Conservation (phyloP, 2,329 filamentous ascomycete species). For the Aspergillus ochraceus region DNA sequence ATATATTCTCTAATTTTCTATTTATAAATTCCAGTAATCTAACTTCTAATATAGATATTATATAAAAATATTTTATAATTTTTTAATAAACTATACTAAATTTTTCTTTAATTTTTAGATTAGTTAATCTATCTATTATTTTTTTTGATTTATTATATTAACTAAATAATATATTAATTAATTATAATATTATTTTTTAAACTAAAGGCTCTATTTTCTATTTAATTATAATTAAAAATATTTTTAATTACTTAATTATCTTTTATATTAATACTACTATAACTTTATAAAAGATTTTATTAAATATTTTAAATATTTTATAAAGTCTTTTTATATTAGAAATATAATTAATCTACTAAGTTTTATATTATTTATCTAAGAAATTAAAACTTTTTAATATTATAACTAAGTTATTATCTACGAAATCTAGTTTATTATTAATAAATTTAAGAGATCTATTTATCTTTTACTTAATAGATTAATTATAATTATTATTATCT, state of each 20-base stretch:
- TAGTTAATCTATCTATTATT: no score
- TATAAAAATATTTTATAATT: no score
- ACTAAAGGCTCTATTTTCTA: not conserved
- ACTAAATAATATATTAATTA: not conserved
- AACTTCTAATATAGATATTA: no score
- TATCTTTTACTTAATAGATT: no score
- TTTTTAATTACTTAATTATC: not conserved
- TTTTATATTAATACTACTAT: not conserved
- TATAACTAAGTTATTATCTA: not conserved
- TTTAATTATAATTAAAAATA: not conserved
- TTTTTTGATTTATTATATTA: no score
- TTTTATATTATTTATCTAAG: not conserved
- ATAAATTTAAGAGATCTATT: no score
- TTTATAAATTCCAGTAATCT: no score
- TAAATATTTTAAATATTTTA: not conserved
- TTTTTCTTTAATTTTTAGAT: not conserved
- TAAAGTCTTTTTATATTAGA: not conserved
- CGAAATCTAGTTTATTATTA: no score
- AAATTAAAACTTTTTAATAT: not conserved
- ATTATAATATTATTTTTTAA: not conserved
- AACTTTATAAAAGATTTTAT: not conserved
- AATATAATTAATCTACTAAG: not conserved
- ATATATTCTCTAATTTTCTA: no score
- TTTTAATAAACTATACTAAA: not conserved
- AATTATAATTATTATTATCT: no score